Base-by-base conservation (phyloP, 306 rosid species). In the Pterocarpus macrocarpus region DNA sequence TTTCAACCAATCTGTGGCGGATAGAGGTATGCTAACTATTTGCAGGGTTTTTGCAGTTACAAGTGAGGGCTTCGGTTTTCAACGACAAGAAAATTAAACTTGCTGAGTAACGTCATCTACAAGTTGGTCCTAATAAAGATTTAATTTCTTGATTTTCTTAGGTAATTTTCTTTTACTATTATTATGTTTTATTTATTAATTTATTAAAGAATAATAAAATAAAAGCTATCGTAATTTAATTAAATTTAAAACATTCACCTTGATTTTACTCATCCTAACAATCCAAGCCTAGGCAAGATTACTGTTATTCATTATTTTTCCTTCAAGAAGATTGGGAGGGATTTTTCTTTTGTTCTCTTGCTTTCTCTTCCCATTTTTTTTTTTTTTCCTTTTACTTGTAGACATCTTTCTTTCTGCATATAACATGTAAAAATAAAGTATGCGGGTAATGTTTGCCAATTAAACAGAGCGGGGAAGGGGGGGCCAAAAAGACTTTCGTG, bases 401-500 rank as follows among this genome's bases (percentile, higher is more conserved):
- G 22, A 41, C 41, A 50, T 38, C 22, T 74, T 66, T 68, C 56
- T 7, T 13, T 2, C 6, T 10, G 16, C 17, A 69, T 10, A 47
- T 43, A 43, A 67, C 44, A 52, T 39, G 57, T 4, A 7, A 5
- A 34, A 49, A 50, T 53, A 61, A 58, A 76, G 43, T 65, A 30
- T 10, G 33, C 30, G 72, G 67, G 5, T 16, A 38, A 72, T 45
- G 72, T 28, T 83, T 66, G 43, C 2, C 84, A 38, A 32, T 13
- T 13, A 34, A 84, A 11, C n/a, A 17, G 16, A 38, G 12, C 32
- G n/a, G 15, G 64, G 63, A 75, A 14, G 15, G 66, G 69, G 69
- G 85, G 65, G 12, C 76, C 52, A 36, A 28, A 67, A 64, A 47
- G 17, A 7, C 17, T 73, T 56, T 17, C 47, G 71, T 64, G 82